phyloP scores from a whole-genome alignment of 257 asterid genomes.

The Solanum chilense region DNA sequence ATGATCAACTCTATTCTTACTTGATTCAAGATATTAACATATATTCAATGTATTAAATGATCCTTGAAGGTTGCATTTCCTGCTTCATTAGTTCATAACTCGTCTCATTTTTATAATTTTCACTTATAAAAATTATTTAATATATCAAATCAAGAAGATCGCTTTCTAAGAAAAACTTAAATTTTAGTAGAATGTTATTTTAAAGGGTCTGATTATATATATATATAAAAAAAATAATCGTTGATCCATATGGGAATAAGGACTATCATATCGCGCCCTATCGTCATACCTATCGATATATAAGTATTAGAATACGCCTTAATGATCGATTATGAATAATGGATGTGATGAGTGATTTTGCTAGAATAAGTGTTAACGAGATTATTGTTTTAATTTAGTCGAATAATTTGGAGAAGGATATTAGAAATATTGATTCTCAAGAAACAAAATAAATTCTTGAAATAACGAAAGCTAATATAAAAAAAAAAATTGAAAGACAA shows the following conservation, averaged over 20 bases:
- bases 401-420: not conserved
- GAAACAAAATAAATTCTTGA: not conserved
- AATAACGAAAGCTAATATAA: not conserved
- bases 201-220: not conserved
- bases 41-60: too few species aligned
- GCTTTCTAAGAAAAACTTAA: not conserved
- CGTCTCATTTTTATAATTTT: not conserved
- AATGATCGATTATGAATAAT: not conserved
- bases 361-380: not conserved
- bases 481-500: not conserved
- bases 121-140: not conserved
- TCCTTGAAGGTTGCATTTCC: not conserved
- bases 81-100: not conserved
- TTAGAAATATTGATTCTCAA: not conserved
- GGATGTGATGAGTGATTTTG: not conserved
- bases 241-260: not conserved
- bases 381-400: not conserved
- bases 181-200: not conserved
- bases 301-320: not conserved
- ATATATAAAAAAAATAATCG: not conserved
- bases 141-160: too few species aligned
- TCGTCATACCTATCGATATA: not conserved
- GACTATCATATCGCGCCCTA: not conserved
- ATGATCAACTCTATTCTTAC: not conserved
- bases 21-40: not conserved